Base-by-base conservation (phyloP, 768 basidiomycete species). In the Russula abietina region DNA sequence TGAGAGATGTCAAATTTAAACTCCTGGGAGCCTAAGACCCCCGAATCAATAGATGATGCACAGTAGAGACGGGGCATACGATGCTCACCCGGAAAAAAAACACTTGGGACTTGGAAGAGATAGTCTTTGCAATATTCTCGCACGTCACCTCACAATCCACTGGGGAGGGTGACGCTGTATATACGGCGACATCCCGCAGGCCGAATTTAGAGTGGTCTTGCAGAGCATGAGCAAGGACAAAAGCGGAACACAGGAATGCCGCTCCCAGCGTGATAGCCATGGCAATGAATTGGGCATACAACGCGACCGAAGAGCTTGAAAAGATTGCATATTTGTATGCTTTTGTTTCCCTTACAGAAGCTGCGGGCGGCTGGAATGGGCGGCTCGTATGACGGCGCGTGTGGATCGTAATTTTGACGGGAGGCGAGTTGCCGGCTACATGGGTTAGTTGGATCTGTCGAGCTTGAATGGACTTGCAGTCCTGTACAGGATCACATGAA, bases 101-200 rank as follows among this genome's bases (percentile, higher is more conserved):
- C 24, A 63, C 57, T 24, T 54, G 43, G 5, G 60, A 61, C 4
- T 30, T 24, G 19, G 56, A 17, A 3, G 61, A 62, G 49, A 62
- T 22, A 10, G 46, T 30, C 43, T 1, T n/a, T 30, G 28, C 48
- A 4, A 61, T 56, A 2, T 24, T 48, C 8, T 54, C 4, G 43
- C 59, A 60, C 14, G 30, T 32, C 1, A 16, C 5, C n/a, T 10
- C 33, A 6, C 3, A 54, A 6, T 41, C 3, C 24, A 19, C 17
- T 22, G 32, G 7, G 2, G 28, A 38, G 9, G 32, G n/a, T 16
- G 45, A 38, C 10, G 38, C 46, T 17, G 32, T 22, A n/a, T 43
- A 10, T 55, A 4, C 30, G 33, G 2, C 24, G 19, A 33, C 11
- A 11, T 28, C 22, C 5, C 10, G 28, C 3, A 7, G 38, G 11